Conservation (phyloP, 1,139 yeast genomes). For the Candida sp. region DNA sequence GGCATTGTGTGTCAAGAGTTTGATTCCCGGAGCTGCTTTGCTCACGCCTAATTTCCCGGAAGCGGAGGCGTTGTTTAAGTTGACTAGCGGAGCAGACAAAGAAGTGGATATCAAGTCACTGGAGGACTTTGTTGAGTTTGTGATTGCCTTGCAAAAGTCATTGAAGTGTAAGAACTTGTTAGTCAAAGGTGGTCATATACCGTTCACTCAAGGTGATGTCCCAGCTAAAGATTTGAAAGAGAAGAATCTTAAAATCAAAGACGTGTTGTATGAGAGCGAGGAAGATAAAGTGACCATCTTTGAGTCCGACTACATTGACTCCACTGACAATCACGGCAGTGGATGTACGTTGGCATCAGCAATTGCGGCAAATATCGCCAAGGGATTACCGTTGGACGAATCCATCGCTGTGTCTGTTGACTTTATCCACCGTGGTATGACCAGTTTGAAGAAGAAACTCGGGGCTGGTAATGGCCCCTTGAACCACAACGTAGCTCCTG, state of each 20-base stretch:
- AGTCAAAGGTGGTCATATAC: constrained; percentile 84
- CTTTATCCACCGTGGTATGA: constrained; percentile 71
- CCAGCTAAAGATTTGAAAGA: constrained; percentile 19
- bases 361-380: constrained; percentile 76
- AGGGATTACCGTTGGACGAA: constrained; percentile 43
- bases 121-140: constrained; percentile 32
- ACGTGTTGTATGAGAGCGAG: constrained; percentile 60
- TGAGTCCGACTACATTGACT: constrained; percentile 51
- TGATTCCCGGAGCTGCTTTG: constrained; percentile 60
- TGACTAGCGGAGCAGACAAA: constrained; percentile 14
- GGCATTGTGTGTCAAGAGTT: constrained; percentile 40
- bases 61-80: constrained; percentile 47
- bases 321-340: constrained; percentile 82
- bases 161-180: constrained; percentile 60
- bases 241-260: constrained; percentile 44
- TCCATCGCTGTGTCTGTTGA: constrained; percentile 63
- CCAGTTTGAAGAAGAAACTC: constrained; percentile 32
- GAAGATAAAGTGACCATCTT: constrained; percentile 43
- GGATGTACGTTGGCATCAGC: constrained; percentile 91
- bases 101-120: constrained; percentile 11
- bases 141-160: constrained; percentile 40
- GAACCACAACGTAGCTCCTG: constrained; percentile 51
- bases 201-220: constrained; percentile 40
- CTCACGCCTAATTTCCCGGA: constrained; percentile 82
- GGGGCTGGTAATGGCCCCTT: constrained; percentile 79